These are phyloP conservation scores for Tulasnella calospora DNA, from an alignment of 768 basidiomycete genomes.

Conservation along the genomic window DNA sequence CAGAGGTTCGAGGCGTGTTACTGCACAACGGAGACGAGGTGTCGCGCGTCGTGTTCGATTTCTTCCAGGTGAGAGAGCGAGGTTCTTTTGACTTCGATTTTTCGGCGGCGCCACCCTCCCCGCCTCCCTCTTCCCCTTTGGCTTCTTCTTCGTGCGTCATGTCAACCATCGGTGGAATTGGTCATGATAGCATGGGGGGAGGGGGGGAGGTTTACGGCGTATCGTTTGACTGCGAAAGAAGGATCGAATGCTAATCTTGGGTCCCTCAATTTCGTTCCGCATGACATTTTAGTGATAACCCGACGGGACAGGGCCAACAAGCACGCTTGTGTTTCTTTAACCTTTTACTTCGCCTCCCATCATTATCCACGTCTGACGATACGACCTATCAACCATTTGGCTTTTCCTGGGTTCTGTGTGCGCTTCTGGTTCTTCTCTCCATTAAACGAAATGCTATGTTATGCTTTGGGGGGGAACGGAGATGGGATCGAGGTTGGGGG, in stretches of 20 bases:
- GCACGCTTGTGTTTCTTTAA: slow-evolving; percentile 8
- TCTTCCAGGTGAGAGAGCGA: slow-evolving; percentile 34
- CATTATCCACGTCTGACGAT: neutral
- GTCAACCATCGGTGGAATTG: neutral
- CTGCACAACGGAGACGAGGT: slow-evolving; percentile 72
- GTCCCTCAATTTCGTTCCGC: neutral
- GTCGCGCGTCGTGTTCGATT: slow-evolving; percentile 66
- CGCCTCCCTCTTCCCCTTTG: neutral
- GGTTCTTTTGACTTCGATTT: neutral
- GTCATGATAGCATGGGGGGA: neutral
- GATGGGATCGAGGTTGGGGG: neutral
- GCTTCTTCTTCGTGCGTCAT: neutral
- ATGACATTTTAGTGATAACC: slow-evolving; percentile 10
- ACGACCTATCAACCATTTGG: neutral
- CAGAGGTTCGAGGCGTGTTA: slow-evolving; percentile 74
- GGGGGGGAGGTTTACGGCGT: neutral
- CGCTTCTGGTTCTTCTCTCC: neutral
- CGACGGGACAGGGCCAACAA: neutral
- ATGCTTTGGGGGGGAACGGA: neutral
- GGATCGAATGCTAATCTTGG: slow-evolving; percentile 6
- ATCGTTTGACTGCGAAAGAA: neutral
- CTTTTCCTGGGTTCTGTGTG: neutral
- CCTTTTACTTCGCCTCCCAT: neutral
- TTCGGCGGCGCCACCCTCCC: neutral
- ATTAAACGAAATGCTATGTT: neutral